These are phyloP conservation scores for Skeletonema tropicum DNA, from an alignment of 108 stramenopile genomes.

Conservation along the genomic window DNA sequence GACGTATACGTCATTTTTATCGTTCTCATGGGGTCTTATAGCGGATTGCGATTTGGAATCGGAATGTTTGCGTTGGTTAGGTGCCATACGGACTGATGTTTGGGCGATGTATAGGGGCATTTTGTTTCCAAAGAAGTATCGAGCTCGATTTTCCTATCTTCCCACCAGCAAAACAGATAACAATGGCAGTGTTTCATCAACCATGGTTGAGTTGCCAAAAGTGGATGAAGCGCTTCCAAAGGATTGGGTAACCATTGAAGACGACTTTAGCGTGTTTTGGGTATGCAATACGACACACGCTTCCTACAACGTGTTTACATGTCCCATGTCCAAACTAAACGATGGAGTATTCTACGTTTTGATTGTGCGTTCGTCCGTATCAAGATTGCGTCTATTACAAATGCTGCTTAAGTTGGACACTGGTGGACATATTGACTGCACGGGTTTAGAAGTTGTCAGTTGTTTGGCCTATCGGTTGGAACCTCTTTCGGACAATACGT, in stretches of 20 bases:
- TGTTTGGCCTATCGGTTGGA: constrained; percentile 86
- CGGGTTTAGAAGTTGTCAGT: constrained; percentile 62
- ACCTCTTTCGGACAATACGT: constrained; percentile 58
- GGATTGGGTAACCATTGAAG: constrained; percentile 70
- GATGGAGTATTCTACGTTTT: constrained; percentile 85
- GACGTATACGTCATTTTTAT: constrained; percentile 73
- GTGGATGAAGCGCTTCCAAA: constrained; percentile 57
- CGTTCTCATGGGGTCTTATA: constrained; percentile 85
- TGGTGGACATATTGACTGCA: constrained; percentile 69
- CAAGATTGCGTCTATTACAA: constrained; percentile 55
- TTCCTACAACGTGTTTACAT: constrained; percentile 58
- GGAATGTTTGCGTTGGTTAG: constrained; percentile 74
- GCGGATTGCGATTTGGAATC: constrained; percentile 91
- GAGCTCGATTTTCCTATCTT: constrained; percentile 75
- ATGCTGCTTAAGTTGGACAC: constrained; percentile 73
- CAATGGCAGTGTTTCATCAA: neutral
- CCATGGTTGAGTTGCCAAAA: constrained; percentile 47
- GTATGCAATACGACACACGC: constrained; percentile 80
- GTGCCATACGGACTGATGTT: constrained; percentile 74
- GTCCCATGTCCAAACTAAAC: constrained; percentile 68
- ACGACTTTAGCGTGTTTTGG: constrained; percentile 86
- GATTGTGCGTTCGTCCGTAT: constrained; percentile 63
- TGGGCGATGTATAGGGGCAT: constrained; percentile 79
- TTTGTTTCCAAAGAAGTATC: constrained; percentile 55
- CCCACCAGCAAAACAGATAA: constrained; percentile 24